Evolutionary conservation across 2,329 filamentous ascomycete genomes (phyloP).

Genomic region (Xylariaceae sp.): DNA sequence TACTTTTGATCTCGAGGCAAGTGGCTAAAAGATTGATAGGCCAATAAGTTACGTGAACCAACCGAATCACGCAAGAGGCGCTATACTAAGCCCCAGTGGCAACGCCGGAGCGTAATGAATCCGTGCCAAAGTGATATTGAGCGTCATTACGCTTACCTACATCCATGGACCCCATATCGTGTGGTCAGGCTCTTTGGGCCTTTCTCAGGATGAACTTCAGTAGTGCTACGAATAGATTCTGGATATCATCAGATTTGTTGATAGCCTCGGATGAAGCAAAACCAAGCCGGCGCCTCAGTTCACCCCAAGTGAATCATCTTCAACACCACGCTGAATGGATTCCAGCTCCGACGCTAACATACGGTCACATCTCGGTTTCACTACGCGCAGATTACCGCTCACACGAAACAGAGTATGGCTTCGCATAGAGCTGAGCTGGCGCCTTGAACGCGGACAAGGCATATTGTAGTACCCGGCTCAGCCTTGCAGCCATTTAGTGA

Average conservation of each 20-base stretch:
- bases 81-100: constrained; percentile 12
- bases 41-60: constrained; percentile 8
- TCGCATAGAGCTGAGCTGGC: constrained; percentile 4
- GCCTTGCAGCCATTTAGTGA: constrained; percentile 1
- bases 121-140: constrained; percentile 26
- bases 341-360: background rate
- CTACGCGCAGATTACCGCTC: background rate
- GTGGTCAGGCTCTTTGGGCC: constrained; percentile 16
- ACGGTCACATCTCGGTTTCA: background rate
- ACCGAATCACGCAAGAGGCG: constrained; percentile 22
- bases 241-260: background rate
- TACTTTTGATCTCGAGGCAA: constrained; percentile 10
- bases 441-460: background rate
- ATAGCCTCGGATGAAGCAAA: background rate
- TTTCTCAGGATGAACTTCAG: constrained; percentile 1
- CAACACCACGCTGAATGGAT: background rate
- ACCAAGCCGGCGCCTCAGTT: constrained; percentile 13
- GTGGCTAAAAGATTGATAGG: constrained; percentile 24
- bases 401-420: constrained; percentile 8
- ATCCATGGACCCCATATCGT: constrained; percentile 26
- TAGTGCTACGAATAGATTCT: constrained; percentile 5
- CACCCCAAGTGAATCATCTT: background rate
- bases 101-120: constrained; percentile 12
- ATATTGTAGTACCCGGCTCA: background rate
- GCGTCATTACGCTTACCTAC: constrained; percentile 30